Evolutionary conservation across 2,329 filamentous ascomycete genomes (phyloP).

Genomic region (Phialocephala subalpina): DNA sequence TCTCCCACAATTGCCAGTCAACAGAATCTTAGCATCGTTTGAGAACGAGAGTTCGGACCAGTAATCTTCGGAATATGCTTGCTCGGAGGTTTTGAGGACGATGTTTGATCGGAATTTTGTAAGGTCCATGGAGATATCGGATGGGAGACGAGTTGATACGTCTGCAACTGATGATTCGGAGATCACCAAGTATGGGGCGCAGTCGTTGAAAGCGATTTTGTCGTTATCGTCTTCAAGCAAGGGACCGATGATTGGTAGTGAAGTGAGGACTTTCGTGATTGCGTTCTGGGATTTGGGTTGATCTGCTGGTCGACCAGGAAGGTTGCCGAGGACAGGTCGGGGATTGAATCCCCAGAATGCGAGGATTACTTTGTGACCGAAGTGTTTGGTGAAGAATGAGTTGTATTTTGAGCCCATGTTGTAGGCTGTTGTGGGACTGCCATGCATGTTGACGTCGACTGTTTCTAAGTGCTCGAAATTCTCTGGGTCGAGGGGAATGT

Average conservation of each 20-base stretch:
- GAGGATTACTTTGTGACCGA: slow-evolving; percentile 68
- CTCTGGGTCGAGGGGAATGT: slow-evolving; percentile 64
- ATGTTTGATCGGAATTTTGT: slow-evolving; percentile 78
- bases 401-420: slow-evolving; percentile 68
- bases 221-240: slow-evolving; percentile 44
- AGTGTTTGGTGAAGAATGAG: slow-evolving; percentile 71
- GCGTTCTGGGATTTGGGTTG: slow-evolving; percentile 23
- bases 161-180: slow-evolving; percentile 74
- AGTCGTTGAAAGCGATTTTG: slow-evolving; percentile 76
- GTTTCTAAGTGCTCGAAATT: slow-evolving; percentile 52
- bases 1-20: slow-evolving; percentile 75
- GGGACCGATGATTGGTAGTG: slow-evolving; percentile 32
- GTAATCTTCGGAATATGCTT: slow-evolving; percentile 74
- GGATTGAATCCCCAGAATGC: slow-evolving; percentile 70
- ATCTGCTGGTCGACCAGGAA: slow-evolving; percentile 32
- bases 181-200: slow-evolving; percentile 77
- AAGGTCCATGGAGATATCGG: slow-evolving; percentile 63
- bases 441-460: slow-evolving; percentile 65
- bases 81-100: slow-evolving; percentile 65
- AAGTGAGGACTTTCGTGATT: slow-evolving; percentile 28
- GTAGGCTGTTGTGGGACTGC: slow-evolving; percentile 64
- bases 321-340: slow-evolving; percentile 65
- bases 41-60: slow-evolving; percentile 55
- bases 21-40: slow-evolving; percentile 51
- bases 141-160: slow-evolving; percentile 64